Evolutionary conservation across 2,329 filamentous ascomycete genomes (phyloP), one percentile per base, ranked within the genome.

Genomic region (Scedosporium minutisporum): DNA sequence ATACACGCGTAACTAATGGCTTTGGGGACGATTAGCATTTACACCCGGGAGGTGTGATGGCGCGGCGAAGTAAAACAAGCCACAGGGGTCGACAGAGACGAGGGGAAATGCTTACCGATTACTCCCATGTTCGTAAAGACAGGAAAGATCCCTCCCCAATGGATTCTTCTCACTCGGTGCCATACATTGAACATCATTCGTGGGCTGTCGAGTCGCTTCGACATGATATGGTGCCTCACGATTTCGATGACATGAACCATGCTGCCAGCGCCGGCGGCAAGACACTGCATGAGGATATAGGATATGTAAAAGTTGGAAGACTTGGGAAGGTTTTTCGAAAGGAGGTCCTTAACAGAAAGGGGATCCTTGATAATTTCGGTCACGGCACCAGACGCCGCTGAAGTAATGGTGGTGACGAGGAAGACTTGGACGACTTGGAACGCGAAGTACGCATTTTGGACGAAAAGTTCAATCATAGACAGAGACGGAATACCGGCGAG

Each of bases 221-320:
- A 90, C 33, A 96, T 74, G 57, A 93, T 74, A 60, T 72, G 69
- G 12, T 79, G 77, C 1, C 76, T 71, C 6, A 78, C 66, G 0
- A 97, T 81, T 16, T 91, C 91, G 14, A 79, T 76, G 0, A 81
- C 72, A 68, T 96, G 91, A 2, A 96, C 80, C 4, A 97, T 75
- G 1, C 89, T 83, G 57, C 87, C 84, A 0, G 90, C 83, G 3
- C 91, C 89, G 65, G 93, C 86, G 1, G 87, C 88, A 63, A 97
- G 75, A 41, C 93, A 96, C 74, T 97, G 95, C 2, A 99, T 84
- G 38, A 97, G 85, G 67, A 99, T 96, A 76, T 97, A 99, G 0
- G 89, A 88, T 33, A 96, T 87, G 73, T 95, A 96, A 70, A 96
- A 92, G 75, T 93, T 96, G 64, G 90, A 91, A 0, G 89, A 85